phyloP scores from a whole-genome alignment of 371 early-diverging fungal genomes.

The Syncephalastrum monosporum region DNA sequence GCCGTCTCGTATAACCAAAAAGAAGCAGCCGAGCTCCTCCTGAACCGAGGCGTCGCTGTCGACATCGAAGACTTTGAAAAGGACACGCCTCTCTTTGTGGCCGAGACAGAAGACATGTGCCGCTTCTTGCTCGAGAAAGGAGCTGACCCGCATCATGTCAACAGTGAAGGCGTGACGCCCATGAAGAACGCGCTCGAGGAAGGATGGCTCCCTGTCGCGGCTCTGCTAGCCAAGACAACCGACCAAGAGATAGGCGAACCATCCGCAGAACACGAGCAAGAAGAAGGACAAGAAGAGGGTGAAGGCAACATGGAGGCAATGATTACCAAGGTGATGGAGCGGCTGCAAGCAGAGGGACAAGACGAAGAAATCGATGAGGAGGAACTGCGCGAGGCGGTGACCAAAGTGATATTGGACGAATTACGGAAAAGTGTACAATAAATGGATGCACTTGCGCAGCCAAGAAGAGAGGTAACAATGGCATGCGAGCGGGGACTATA shows the following conservation, averaged over 20 bases:
- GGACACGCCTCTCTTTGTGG: conserved; percentile 86
- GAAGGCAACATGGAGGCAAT: conserved; percentile 19
- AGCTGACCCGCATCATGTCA: conserved; percentile 64
- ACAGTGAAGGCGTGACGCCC: conserved; percentile 62
- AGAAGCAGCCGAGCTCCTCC: conserved; percentile 54
- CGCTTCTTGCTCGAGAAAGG: conserved; percentile 68
- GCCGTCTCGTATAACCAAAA: conserved; percentile 67
- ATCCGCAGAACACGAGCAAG: neutral
- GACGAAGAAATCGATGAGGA: conserved; percentile 43
- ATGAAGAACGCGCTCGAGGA: conserved; percentile 37
- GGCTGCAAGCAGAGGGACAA: conserved; percentile 28
- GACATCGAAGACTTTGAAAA: conserved; percentile 77
- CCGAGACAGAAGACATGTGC: conserved; percentile 76
- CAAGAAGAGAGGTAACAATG: no score
- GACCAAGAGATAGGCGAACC: conserved; percentile 21
- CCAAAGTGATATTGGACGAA: conserved; percentile 39
- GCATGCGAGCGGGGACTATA: no score
- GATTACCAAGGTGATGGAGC: conserved; percentile 32
- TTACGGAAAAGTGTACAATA: conserved; percentile 18
- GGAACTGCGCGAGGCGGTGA: conserved; percentile 36
- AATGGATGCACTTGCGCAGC: no score
- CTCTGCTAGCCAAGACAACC: conserved; percentile 31
- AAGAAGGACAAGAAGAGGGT: conserved; percentile 19
- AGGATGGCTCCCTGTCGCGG: conserved; percentile 44
- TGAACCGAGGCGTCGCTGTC: conserved; percentile 57